These are phyloP conservation scores for Thoreauomyces humboldtii DNA, from an alignment of 192 early-diverging fungal genomes.

Conservation along the genomic window DNA sequence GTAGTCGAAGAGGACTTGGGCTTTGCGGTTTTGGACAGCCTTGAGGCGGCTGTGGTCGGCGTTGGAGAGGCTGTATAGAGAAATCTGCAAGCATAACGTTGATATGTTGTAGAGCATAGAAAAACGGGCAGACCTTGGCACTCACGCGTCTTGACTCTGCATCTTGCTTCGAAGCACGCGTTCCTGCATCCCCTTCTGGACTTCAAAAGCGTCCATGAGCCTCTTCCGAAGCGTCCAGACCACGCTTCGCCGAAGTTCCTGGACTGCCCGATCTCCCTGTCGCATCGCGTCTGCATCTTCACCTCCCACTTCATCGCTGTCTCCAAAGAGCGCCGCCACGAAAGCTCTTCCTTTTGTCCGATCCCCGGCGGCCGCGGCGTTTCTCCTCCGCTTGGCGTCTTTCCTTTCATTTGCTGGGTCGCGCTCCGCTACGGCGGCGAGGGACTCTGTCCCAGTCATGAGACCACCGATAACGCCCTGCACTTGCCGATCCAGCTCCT, in stretches of 20 bases:
- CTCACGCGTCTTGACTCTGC: constrained; percentile 16
- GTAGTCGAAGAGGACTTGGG: neutral
- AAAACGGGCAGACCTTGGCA: neutral
- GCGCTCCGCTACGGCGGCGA: too few species aligned
- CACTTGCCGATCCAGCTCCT: constrained; percentile 18
- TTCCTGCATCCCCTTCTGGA: constrained; percentile 37
- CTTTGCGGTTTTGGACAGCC: too few species aligned
- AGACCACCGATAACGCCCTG: constrained; percentile 10
- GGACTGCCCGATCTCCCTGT: constrained; percentile 18
- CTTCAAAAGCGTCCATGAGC: constrained; percentile 32
- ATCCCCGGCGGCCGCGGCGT: too few species aligned
- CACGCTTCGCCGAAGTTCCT: constrained; percentile 33
- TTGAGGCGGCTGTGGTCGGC: neutral
- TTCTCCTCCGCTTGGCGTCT: too few species aligned
- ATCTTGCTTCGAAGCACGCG: constrained; percentile 20
- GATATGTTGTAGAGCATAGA: neutral
- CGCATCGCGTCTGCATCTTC: neutral
- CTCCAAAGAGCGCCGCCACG: neutral
- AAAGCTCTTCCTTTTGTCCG: neutral
- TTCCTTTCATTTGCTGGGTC: too few species aligned
- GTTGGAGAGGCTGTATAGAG: neutral
- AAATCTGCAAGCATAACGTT: constrained; percentile 3
- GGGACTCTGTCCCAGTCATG: neutral
- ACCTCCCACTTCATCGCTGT: too few species aligned
- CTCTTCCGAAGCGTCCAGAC: constrained; percentile 39